Base-by-base conservation (phyloP, 495 filamentous ascomycete genomes). In the Neurospora africana region DNA sequence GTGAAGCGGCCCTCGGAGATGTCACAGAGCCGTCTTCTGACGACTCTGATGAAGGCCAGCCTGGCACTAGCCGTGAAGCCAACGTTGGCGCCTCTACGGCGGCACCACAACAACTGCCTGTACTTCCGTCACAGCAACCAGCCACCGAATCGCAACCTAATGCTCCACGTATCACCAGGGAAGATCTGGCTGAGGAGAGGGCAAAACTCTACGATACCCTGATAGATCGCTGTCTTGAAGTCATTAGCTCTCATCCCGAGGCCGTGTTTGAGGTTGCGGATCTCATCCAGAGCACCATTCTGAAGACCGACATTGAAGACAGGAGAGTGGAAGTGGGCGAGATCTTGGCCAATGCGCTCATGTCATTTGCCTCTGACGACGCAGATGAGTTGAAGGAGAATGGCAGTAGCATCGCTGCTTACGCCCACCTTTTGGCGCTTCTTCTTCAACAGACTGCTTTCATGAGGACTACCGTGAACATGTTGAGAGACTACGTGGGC, bases 221-320 rank as follows among this genome's bases (percentile, higher is more conserved):
- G 58, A 94, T 98, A 70, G 93, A 97, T 75, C 92, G 92, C 40
- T 95, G 90, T 72, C 85, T 99, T 21, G 94, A 98, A 79, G 89
- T 98, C 68, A 87, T 98, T 44, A 92, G 93, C 76, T 89, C 90
- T 70, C 94, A 98, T 73, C 89, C 91, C 33, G 91, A 93, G 75
- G 90, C 95, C 5, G 97, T 96, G 4, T 97, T 97, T 75, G 94
- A 98, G 76, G 84, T 99, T 71, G 87, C 93, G 2, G 94, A 97
- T 72, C 84, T 99, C 19, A 93, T 99, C 70, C 86, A 86, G 65
- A 89, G 91, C 23, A 90, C 92, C 6, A 88, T 94, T 15, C 86
- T 88, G 70, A 95, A 92, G 76, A 86, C 89, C 11, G 79, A 83
- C 37, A 89, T 91, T 71, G 88, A 89, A 4, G 86, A 89, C 13